Evolutionary conservation across 164 flowering plant genomes (phyloP), one percentile per base, ranked within the genome.

Genomic region (Malania oleifera): DNA sequence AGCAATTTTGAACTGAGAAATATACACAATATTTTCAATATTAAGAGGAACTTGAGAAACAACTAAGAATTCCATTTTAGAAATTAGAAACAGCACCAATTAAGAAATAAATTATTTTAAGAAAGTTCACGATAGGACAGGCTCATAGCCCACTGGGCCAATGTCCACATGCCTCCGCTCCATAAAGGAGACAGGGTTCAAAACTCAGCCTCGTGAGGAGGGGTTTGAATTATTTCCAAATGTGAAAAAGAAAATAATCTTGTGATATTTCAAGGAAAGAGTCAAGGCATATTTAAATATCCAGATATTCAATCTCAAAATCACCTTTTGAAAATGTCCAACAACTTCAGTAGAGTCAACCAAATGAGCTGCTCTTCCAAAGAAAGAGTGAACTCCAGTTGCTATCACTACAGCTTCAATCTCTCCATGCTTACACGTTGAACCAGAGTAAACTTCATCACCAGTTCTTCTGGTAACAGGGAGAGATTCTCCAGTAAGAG

Each of bases 401-500:
- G 90, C 88, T 67, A 87, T 84, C 24, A 86, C 88, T 56, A 87
- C 88, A 63, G 95, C 86, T 73, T 87, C 87, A 65, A 82, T 82
- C 62, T 85, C 90, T 56, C 95, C 95, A 60, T 71, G 95, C 76
- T 87, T 87, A 62, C 90, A 87, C 7, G 84, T 87, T 47, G 95
- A 84, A 61, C 95, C 95, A 39, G 95, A 78, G 72, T 46, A 87
- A 24, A 87, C 95, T 69, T 84, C 90, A 70, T 87, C 90, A 11
- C 88, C 95, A 38, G 88, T 69, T 64, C 46, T 84, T 76, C 78
- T 87, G 55, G 90, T 84, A 44, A 87, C 89, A 31, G 95, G 76
- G 35, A 87, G 85, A 35, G 91, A 87, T 77, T 87, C 95, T 66
- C 95, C 95, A 1, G 95, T 87, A 50, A 87, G 89, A 28, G 89